Conservation (phyloP, 768 basidiomycete species). For the Mycena haematopus region DNA sequence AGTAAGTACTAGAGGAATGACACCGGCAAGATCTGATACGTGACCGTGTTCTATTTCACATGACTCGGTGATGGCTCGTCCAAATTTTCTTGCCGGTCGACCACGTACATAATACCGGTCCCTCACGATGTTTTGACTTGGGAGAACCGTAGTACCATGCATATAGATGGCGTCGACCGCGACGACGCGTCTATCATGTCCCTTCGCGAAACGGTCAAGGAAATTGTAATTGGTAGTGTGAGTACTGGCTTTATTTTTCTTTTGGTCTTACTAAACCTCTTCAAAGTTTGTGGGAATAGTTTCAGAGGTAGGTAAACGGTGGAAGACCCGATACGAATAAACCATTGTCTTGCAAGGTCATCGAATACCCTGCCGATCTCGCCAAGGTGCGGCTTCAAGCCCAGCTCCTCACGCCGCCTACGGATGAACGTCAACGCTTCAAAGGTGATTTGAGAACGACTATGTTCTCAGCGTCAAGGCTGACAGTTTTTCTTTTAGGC, state of each 20-base stretch:
- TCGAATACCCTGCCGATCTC: constrained; percentile 96
- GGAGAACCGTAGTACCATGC: constrained; percentile 16
- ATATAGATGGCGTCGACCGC: constrained; percentile 28
- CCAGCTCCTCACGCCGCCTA: constrained; percentile 76
- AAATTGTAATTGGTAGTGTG: constrained; percentile 65
- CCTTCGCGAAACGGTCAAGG: constrained; percentile 45
- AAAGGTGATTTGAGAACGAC: constrained; percentile 41
- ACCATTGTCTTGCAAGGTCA: constrained; percentile 45
- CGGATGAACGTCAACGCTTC: constrained; percentile 58
- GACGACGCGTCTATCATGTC: constrained; percentile 30
- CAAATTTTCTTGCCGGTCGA: constrained; percentile 14
- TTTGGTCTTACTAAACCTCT: not conserved
- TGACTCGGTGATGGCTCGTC: no score
- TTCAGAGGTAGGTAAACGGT: constrained; percentile 46
- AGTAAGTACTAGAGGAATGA: no score
- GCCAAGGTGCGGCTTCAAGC: constrained; percentile 94
- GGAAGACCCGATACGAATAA: constrained; percentile 31
- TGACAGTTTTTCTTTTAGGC: constrained; percentile 34
- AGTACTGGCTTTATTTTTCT: constrained; percentile 32
- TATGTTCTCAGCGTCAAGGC: no score
- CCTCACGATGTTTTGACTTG: constrained; percentile 11
- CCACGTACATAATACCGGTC: constrained; percentile 16
- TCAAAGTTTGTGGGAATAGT: constrained; percentile 82
- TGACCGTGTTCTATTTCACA: constrained; percentile 14
- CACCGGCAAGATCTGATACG: not conserved